Evolutionary conservation across 257 asterid species (phyloP), one percentile per base, ranked within the genome.

Genomic region (Lavandula angustifolia): DNA sequence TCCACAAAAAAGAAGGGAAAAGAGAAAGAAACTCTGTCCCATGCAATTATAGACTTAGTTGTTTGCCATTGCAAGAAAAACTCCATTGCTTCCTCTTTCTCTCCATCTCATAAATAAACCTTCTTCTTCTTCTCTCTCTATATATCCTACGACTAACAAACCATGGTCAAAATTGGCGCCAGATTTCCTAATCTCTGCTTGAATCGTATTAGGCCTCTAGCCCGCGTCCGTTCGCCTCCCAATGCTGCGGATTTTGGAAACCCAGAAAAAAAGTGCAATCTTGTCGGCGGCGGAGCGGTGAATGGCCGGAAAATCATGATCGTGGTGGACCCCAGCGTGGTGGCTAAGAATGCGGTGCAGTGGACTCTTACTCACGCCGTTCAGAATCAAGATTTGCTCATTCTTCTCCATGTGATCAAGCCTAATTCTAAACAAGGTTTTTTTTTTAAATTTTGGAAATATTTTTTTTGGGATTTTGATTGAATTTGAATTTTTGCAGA

Each of bases 311-410:
- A 76, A 78, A 82, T 89, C 49, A 80, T 89, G 94, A 81, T 89
- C 58, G 86, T 89, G 52, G 86, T 89, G 5, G 96, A 89, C 63
- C 67, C 87, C 9, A 81, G 87, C 60, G 46, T 60, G 34, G 94
- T 81, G 76, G 80, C 91, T 2, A 89, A 80, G 75, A 79, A 74
- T 61, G 94, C 95, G 0, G 78, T 89, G 66, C 82, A 82, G 49
- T 89, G 95, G 95, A 86, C 94, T 54, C 80, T 89, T 54, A 85
- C 84, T 63, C 96, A 89, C 70, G 70, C 91, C 0, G 80, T 89
- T 68, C 91, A 83, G 59, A 71, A 76, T 70, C 89, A 85, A 64
- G 96, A 89, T 68, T 27, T 60, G 48, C 51, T 89, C 33, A 54
- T 85, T 73, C 91, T 89, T 73, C 86, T 89, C 17, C 67, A 74